Percentiles rank a stretch among this genome's conserved stretches.
Evolutionary conservation across 805 yeast species (phyloP).

Genomic region (Hanseniaspora taiwanica): DNA sequence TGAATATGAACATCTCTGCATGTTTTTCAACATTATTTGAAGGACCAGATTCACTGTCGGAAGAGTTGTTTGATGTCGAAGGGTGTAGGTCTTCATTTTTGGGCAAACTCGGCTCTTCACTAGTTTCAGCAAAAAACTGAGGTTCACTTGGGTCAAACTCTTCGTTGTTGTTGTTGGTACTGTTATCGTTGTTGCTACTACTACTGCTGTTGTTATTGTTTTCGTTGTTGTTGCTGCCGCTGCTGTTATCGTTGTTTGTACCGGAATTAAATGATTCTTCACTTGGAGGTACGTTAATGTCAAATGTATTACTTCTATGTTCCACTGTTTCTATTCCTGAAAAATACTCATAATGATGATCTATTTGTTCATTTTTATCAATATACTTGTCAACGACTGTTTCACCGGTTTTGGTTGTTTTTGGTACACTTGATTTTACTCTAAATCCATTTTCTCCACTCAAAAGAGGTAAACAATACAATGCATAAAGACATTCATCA

Average conservation of each 20-base stretch:
- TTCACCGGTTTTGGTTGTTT: conserved; percentile 27
- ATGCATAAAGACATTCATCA: conserved; percentile 88
- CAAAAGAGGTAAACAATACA: conserved; percentile 72
- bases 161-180: conserved; percentile 25
- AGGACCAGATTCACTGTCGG: conserved; percentile 10
- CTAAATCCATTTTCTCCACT: conserved; percentile 76
- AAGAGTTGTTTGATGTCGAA: not conserved
- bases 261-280: conserved; percentile 15
- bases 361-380: conserved; percentile 70
- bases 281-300: conserved; percentile 19
- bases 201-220: conserved; percentile 10
- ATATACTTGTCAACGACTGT: conserved; percentile 61
- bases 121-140: conserved; percentile 57
- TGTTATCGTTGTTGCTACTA: conserved; percentile 25
- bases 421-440: conserved; percentile 48
- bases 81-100: not conserved
- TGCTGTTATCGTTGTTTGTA: conserved; percentile 8
- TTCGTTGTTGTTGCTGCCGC: conserved; percentile 14
- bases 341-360: conserved; percentile 84
- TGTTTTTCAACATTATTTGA: conserved; percentile 25
- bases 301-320: conserved; percentile 34
- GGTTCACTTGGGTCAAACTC: conserved; percentile 92
- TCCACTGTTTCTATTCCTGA: conserved; percentile 58
- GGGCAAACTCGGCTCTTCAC: conserved; percentile 6
- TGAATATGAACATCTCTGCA: conserved; percentile 81